A percentile compares a stretch with the other conserved stretches of the same genome.
These are phyloP conservation scores for Ampelocalamus luodianensis DNA, from an alignment of 176 grass and related monocot genomes.

Conservation along the genomic window DNA sequence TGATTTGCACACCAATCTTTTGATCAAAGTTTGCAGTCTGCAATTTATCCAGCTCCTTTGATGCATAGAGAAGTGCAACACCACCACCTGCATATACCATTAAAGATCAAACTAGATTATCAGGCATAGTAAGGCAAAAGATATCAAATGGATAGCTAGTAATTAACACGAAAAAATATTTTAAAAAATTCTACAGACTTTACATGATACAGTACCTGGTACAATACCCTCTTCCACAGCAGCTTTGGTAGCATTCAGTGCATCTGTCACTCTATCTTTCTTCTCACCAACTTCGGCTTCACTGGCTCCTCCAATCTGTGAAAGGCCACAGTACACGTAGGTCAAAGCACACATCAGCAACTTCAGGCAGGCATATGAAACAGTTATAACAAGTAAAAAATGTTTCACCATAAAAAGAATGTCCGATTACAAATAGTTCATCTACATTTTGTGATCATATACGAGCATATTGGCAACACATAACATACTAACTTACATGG, in stretches of 20 bases:
- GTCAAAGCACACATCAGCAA: slow-evolving; percentile 13
- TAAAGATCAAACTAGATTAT: neutral
- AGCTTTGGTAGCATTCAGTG: slow-evolving; percentile 95
- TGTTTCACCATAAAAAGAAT: neutral
- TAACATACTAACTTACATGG: neutral
- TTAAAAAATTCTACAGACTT: neutral
- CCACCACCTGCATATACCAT: slow-evolving; percentile 72
- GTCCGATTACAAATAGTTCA: neutral
- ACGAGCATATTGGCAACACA: neutral
- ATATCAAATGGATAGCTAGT: neutral
- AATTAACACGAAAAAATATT: neutral
- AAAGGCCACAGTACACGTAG: slow-evolving; percentile 1
- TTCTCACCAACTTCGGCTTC: slow-evolving; percentile 94
- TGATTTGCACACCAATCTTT: slow-evolving; percentile 99
- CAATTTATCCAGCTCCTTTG: slow-evolving; percentile 86
- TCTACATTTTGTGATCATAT: neutral
- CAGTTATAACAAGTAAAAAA: neutral
- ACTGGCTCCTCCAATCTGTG: slow-evolving; percentile 90
- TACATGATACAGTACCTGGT: slow-evolving; percentile 50
- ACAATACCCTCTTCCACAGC: slow-evolving; percentile 99
- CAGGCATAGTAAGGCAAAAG: neutral
- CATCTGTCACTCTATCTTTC: slow-evolving; percentile 95
- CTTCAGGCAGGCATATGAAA: neutral
- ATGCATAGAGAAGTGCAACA: slow-evolving; percentile 98
- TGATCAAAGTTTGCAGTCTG: slow-evolving; percentile 92